phyloP scores from a whole-genome alignment of 164 flowering plant species.

The Stephania cephalantha region DNA sequence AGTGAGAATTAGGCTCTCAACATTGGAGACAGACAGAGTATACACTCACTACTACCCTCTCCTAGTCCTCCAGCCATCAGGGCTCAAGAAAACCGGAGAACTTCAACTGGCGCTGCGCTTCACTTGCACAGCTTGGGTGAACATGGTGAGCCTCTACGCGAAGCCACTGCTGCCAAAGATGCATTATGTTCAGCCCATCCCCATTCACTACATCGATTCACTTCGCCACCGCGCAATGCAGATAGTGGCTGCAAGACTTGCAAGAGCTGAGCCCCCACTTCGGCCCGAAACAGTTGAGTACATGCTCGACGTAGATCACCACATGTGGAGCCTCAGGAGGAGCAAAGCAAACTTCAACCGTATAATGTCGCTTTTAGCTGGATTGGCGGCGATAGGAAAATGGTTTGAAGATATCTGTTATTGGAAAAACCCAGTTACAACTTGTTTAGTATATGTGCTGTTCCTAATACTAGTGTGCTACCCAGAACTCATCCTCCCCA shows the following conservation, averaged over 20 bases:
- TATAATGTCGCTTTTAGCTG: conserved; percentile 51
- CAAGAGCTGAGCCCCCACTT: conserved; percentile 77
- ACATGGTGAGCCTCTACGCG: conserved; percentile 66
- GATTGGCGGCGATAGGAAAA: conserved; percentile 31
- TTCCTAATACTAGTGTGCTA: conserved; percentile 70
- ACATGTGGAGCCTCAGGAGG: conserved; percentile 71
- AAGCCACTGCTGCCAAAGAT: conserved; percentile 77
- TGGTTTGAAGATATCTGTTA: conserved; percentile 51
- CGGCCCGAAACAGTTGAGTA: conserved; percentile 63
- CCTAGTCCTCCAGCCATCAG: conserved; percentile 41
- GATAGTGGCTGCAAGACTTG: conserved; percentile 56
- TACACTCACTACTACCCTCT: conserved; percentile 71
- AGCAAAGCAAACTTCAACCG: conserved; percentile 74
- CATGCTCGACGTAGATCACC: conserved; percentile 69
- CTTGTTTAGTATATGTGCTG: conserved; percentile 56
- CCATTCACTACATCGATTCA: conserved; percentile 45
- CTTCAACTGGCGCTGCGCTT: conserved; percentile 69
- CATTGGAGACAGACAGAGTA: conserved; percentile 54
- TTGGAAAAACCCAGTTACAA: conserved; percentile 76
- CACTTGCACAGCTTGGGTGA: conserved; percentile 70
- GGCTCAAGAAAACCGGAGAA: conserved; percentile 68
- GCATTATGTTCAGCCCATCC: conserved; percentile 70
- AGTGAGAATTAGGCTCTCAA: conserved; percentile 71
- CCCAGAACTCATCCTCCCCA: conserved; percentile 76
- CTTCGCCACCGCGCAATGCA: conserved; percentile 69